Conservation (phyloP, 495 filamentous ascomycete genomes). For the Pseudevernia furfuracea region DNA sequence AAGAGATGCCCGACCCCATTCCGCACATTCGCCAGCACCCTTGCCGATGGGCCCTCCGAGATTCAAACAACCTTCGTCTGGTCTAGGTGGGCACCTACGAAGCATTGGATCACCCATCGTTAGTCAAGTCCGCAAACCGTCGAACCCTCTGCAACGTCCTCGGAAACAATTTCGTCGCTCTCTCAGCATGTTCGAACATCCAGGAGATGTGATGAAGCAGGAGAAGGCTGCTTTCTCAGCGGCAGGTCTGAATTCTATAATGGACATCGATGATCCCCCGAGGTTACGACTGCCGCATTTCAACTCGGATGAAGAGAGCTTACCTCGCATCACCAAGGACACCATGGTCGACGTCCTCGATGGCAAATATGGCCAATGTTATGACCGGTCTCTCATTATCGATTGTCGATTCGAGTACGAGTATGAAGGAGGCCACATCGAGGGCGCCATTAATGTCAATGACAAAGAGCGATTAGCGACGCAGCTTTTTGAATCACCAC, state of each 20-base stretch:
- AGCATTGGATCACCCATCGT: conserved; percentile 63
- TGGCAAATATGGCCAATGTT: conserved; percentile 67
- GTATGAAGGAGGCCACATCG: conserved; percentile 92
- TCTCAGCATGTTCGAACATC: conserved; percentile 93
- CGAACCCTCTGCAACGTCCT: conserved; percentile 65
- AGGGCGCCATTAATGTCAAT: conserved; percentile 88
- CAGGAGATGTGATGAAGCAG: conserved; percentile 74
- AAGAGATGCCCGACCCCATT: conserved; percentile 54
- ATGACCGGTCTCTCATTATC: conserved; percentile 71
- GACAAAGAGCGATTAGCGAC: conserved; percentile 79
- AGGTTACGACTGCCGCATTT: conserved; percentile 76
- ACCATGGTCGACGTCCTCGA: conserved; percentile 82
- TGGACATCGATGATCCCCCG: conserved; percentile 66
- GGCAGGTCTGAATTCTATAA: conserved; percentile 58
- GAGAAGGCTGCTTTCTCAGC: conserved; percentile 50
- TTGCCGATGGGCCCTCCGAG: conserved; percentile 46
- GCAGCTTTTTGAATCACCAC: conserved; percentile 59
- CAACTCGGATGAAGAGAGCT: conserved; percentile 66
- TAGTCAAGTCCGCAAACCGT: conserved; percentile 60
- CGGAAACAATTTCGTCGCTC: conserved; percentile 85
- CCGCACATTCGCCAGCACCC: conserved; percentile 47
- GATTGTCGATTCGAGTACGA: conserved; percentile 99
- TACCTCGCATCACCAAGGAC: conserved; percentile 76
- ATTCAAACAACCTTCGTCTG: conserved; percentile 52
- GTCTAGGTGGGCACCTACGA: conserved; percentile 41